These are phyloP conservation scores for Trichocladium antarcticum DNA, from an alignment of 495 filamentous ascomycete species.

Conservation along the genomic window DNA sequence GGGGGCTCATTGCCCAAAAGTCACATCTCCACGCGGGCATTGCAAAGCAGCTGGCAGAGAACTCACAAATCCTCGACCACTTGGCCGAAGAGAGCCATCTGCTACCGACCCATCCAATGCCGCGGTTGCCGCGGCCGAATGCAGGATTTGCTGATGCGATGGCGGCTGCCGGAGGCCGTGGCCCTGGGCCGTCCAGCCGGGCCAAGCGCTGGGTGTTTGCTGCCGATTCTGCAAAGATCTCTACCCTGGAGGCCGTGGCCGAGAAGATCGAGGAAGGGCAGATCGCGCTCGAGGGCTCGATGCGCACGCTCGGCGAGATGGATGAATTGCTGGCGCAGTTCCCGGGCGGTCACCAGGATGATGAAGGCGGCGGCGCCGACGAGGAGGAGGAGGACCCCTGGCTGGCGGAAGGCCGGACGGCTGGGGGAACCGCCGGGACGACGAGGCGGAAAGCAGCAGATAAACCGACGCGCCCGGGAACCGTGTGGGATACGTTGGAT, in stretches of 20 bases:
- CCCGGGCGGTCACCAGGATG: constrained; percentile 2
- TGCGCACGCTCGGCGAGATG: constrained; percentile 30
- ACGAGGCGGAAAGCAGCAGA: constrained; percentile 20
- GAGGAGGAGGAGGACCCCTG: constrained; percentile 26
- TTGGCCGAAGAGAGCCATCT: constrained; percentile 60
- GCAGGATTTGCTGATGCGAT: constrained; percentile 17
- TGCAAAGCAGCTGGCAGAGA: constrained; percentile 48
- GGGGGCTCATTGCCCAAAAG: constrained; percentile 51
- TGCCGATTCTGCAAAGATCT: constrained; percentile 39
- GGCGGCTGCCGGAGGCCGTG: constrained; percentile 19
- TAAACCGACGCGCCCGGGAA: constrained; percentile 19
- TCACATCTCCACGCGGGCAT: constrained; percentile 49
- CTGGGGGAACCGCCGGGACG: constrained; percentile 9
- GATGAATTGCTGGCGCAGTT: constrained; percentile 28
- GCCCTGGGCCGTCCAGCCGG: constrained; percentile 27
- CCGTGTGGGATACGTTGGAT: constrained; percentile 36
- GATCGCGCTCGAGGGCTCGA: constrained; percentile 33
- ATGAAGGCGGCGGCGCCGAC: constrained; percentile 2
- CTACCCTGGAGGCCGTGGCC: constrained; percentile 36
- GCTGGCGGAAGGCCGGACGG: constrained; percentile 22
- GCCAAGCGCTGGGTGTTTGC: constrained; percentile 43
- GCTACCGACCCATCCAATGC: constrained; percentile 49
- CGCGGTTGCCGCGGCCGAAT: constrained; percentile 18
- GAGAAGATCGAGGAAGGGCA: constrained; percentile 41
- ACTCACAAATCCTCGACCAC: constrained; percentile 45